A percentile compares a stretch with the other conserved stretches of the same genome.
Evolutionary conservation across 306 rosid genomes (phyloP).

Genomic region (Cicer cuneatum): DNA sequence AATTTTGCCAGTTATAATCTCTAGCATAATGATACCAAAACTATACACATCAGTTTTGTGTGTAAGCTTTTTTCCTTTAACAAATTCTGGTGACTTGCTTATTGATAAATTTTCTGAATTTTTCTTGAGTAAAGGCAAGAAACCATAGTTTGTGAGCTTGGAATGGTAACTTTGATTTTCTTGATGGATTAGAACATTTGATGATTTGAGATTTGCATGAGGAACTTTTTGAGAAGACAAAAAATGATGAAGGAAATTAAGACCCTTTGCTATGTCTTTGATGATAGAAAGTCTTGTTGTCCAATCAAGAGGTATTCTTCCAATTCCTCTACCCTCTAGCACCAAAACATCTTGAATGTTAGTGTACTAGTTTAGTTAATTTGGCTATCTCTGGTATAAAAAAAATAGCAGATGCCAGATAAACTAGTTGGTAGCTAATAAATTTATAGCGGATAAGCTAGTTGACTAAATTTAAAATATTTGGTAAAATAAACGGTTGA

Average conservation of each 20-base stretch:
- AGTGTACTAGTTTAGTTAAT: constrained; percentile 8
- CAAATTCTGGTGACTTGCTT: constrained; percentile 66
- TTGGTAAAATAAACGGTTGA: no score
- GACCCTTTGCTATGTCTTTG: constrained; percentile 73
- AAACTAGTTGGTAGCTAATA: no score
- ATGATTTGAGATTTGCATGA: constrained; percentile 72
- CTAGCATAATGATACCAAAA: constrained; percentile 72
- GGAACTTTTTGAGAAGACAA: constrained; percentile 68
- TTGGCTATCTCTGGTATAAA: no score
- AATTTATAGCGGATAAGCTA: no score
- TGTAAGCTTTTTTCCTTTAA: constrained; percentile 62
- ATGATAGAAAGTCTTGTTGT: constrained; percentile 61
- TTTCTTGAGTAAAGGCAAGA: constrained; percentile 55
- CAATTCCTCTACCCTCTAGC: constrained; percentile 60
- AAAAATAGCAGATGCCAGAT: no score
- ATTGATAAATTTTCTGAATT: constrained; percentile 51
- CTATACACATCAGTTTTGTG: constrained; percentile 68
- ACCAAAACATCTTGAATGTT: constrained; percentile 41
- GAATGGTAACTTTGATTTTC: constrained; percentile 47
- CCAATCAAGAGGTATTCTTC: constrained; percentile 68
- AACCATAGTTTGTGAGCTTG: constrained; percentile 69
- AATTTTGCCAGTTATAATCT: constrained; percentile 73
- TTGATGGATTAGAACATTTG: constrained; percentile 59
- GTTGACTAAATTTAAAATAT: no score
- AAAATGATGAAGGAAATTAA: constrained; percentile 67